Evolutionary conservation across 441 rosid genomes (phyloP).

Genomic region (Croton laevigatus): DNA sequence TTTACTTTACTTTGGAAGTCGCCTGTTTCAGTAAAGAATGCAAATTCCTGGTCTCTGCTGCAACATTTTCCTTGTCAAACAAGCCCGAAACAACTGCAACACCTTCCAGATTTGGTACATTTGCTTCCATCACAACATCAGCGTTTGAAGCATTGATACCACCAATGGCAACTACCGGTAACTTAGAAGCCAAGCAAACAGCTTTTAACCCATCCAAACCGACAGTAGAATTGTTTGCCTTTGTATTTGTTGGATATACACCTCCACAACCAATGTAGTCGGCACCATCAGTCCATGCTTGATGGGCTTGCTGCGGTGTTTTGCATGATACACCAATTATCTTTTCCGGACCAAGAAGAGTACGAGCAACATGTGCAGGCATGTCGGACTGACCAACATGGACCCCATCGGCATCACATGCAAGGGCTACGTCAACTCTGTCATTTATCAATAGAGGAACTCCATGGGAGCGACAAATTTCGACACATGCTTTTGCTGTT

Average conservation of each 20-base stretch:
- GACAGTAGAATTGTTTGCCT: constrained; percentile 62
- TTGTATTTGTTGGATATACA: constrained; percentile 72
- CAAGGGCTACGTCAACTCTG: constrained; percentile 81
- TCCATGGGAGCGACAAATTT: constrained; percentile 54
- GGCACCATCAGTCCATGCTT: constrained; percentile 87
- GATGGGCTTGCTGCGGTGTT: constrained; percentile 73
- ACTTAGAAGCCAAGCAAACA: constrained; percentile 66
- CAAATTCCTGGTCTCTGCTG: constrained; percentile 54
- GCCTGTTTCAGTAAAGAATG: constrained; percentile 37
- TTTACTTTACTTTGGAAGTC: constrained; percentile 13
- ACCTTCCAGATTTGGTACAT: constrained; percentile 60
- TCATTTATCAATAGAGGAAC: constrained; percentile 80
- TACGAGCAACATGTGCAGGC: constrained; percentile 55
- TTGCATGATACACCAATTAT: constrained; percentile 89
- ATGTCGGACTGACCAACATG: constrained; percentile 91
- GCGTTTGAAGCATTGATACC: constrained; percentile 74
- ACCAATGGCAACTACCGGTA: constrained; percentile 94
- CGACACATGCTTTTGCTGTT: constrained; percentile 69
- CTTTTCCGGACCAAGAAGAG: constrained; percentile 86
- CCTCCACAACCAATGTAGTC: constrained; percentile 94
- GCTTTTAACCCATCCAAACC: constrained; percentile 78
- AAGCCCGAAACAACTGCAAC: constrained; percentile 81
- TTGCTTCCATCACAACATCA: constrained; percentile 44
- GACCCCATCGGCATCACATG: constrained; percentile 85
- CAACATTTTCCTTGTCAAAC: constrained; percentile 65